phyloP scores from a whole-genome alignment of 2,329 filamentous ascomycete genomes.

The Stylonectria norvegica region DNA sequence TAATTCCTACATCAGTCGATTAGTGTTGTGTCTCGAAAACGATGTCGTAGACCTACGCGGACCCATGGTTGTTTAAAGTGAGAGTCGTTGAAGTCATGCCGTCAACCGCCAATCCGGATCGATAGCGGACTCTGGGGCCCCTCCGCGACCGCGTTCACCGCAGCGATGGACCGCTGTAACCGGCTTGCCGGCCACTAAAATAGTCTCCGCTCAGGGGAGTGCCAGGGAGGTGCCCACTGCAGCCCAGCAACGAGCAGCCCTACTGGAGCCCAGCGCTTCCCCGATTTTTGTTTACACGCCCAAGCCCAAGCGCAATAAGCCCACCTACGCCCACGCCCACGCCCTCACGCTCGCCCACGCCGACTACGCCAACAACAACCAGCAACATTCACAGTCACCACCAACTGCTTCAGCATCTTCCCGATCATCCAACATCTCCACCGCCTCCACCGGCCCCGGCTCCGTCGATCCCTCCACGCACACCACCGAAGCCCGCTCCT shows the following conservation, averaged over 20 bases:
- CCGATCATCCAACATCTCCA: slow-evolving; percentile 26
- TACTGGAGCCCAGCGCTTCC: too few relatives aligned
- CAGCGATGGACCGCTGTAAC: too few relatives aligned
- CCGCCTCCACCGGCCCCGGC: slow-evolving; percentile 7
- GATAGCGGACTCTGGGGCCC: too few relatives aligned
- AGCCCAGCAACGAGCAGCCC: slow-evolving; percentile 39
- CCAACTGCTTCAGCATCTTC: slow-evolving; percentile 21
- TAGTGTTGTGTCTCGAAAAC: too few relatives aligned
- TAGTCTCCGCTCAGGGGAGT: slow-evolving; percentile 8
- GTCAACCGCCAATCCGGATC: too few relatives aligned
- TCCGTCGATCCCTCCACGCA: slow-evolving; percentile 10
- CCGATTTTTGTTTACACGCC: slow-evolving; percentile 44
- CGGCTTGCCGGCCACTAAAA: slow-evolving; percentile 16
- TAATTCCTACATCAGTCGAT: too few relatives aligned
- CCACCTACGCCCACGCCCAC: slow-evolving; percentile 13
- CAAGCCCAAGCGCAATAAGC: slow-evolving; percentile 4
- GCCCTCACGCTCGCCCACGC: slow-evolving; percentile 3
- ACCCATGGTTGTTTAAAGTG: too few relatives aligned
- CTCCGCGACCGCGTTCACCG: too few relatives aligned
- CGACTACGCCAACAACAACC: slow-evolving; percentile 14
- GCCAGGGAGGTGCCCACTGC: slow-evolving; percentile 27
- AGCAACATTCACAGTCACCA: slow-evolving; percentile 24
- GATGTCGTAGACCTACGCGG: too few relatives aligned
- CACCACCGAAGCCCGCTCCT: slow-evolving; percentile 16
- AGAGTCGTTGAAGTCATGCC: too few relatives aligned